Base-by-base conservation (phyloP, 352 stramenopile species). In the Plasmopara halstedii region DNA sequence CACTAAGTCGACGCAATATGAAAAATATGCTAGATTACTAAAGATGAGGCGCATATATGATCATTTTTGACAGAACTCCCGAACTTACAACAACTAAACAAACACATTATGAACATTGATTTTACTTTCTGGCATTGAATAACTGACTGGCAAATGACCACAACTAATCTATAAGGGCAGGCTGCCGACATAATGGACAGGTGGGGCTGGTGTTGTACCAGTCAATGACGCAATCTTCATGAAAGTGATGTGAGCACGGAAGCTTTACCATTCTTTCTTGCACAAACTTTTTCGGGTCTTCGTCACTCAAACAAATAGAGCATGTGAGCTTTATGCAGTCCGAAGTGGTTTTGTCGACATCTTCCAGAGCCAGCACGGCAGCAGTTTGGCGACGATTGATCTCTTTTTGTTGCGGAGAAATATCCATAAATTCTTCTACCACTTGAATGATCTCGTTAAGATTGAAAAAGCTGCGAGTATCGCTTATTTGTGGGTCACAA, bases 171-270 rank as follows among this genome's bases (percentile, higher is more conserved):
- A 47, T 57, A 45, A 62, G 71, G 2, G 64, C 63, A 31, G 57
- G 45, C 41, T 67, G 54, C 43, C 77, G 72, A 32, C 77, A 89
- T 10, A 87, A 45, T 19, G 77, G 77, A 48, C 77, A 89, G 0
- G 73, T 85, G 31, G 64, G 74, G 44, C 70, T 85, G 2, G 70
- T 66, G 40, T 78, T 80, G 46, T 87, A 84, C 77, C 77, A 89
- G 50, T 80, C 62, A 36, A 87, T 73, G 20, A 86, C 65, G 29
- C 77, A 89, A 64, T 85, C 72, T 61, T 89, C 74, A 50, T 89
- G 77, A 46, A 85, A 89, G 27, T 73, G 62, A 46, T 89, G 77
- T 13, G 41, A 53, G 42, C 77, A 89, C 17, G 72, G 67, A n/a
- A 89, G 49, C 44, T 63, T 56, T 20, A 85, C 73, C 53, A 82